Evolutionary conservation across 2,329 filamentous ascomycete species (phyloP), one percentile per base, ranked within the genome.

Genomic region (Helminthosporium solani): DNA sequence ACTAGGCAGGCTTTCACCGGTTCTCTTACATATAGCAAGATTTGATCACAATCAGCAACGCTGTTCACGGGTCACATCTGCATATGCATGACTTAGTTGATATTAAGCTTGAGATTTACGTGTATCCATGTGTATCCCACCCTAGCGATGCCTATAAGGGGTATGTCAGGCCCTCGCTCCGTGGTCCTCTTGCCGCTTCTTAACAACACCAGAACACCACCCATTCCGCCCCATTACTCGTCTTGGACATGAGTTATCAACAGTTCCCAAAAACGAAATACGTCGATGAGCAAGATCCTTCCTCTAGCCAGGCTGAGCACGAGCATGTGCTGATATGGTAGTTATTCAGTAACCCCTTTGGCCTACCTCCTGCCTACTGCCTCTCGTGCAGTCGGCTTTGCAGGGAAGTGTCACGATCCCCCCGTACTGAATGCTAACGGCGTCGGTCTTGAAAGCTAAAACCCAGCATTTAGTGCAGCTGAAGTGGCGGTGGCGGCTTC

Each of bases 401-500:
- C 16, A 7, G 19, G 12, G 34, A n/a, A n/a, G n/a, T n/a, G n/a
- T n/a, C n/a, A n/a, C 5, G 21, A 36, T 2, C 14, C 21, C 19
- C 11, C 34, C 12, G 19, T 36, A 14, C 15, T 19, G 19, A 12
- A 36, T n/a, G 14, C 15, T 16, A 15, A 39, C 8, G 36, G 36
- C 7, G 7, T 7, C 20, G n/a, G 7, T 39, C 6, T 25, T 25
- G 9, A 6, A 16, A n/a, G 6, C 23, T 25, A 5, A 6, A n/a
- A 9, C 23, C 9, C 9, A 6, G 5, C 23, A 6, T 25, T 9
- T 25, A 25, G 23, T 25, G 23, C 23, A 25, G 27, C n/a, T 38
- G 35, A 16, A 33, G 27, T 18, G n/a, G 39, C 14, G 16, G 9
- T 15, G 46, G 42, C 6, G 58, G 54, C 54, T 71, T 73, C 44